phyloP scores from a whole-genome alignment of 129 eudicot species.

The Artemisia argyi region DNA sequence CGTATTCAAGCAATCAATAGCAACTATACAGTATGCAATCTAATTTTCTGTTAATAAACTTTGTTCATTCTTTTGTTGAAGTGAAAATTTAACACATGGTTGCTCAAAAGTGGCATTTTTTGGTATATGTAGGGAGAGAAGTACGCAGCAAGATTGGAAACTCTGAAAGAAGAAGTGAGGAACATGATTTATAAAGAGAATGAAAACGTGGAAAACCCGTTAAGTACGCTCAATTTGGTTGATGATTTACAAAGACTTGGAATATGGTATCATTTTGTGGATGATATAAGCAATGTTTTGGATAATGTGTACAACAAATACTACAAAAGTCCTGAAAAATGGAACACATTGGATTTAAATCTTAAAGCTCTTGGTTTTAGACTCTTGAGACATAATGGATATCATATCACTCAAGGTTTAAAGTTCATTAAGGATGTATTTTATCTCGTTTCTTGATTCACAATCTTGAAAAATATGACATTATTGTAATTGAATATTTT shows the following conservation, averaged over 20 bases:
- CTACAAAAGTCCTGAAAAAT: not conserved
- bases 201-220: not conserved
- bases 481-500: no score
- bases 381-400: constrained; percentile 44
- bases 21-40: no score
- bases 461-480: no score
- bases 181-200: not conserved
- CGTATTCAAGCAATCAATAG: not conserved
- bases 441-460: not conserved
- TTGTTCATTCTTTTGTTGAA: not conserved
- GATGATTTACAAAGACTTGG: constrained; percentile 16
- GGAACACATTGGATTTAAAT: no score
- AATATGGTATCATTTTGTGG: constrained; percentile 33
- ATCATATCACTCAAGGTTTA: constrained; percentile 41
- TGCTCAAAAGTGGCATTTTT: not conserved
- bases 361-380: constrained; percentile 27
- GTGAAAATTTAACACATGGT: not conserved
- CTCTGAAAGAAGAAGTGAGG: constrained; percentile 24
- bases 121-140: no score
- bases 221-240: constrained; percentile 25
- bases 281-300: constrained; percentile 17
- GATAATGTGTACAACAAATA: constrained; percentile 2
- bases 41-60: not conserved
- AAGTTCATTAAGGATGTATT: constrained; percentile 37
- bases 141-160: not conserved